phyloP scores from a whole-genome alignment of 306 rosid species.

The Dryas alaskensis region DNA sequence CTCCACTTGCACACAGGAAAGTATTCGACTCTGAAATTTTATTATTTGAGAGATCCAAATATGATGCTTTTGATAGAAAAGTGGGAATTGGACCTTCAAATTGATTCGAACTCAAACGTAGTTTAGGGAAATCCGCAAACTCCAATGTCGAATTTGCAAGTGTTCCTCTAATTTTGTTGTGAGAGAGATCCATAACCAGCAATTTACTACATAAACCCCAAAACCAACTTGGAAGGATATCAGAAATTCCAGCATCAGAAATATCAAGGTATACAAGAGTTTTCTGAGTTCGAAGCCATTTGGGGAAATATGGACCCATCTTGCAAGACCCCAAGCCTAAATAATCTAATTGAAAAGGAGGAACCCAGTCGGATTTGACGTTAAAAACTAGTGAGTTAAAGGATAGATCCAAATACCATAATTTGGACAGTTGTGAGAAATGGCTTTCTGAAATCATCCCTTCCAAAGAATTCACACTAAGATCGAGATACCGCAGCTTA shows the following conservation, averaged over 20 bases:
- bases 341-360: neutral
- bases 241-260: neutral
- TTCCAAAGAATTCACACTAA: neutral
- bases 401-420: rapidly evolving
- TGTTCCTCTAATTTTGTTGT: neutral
- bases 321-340: neutral
- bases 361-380: neutral
- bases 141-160: no score
- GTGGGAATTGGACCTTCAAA: no score
- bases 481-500: neutral
- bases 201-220: neutral
- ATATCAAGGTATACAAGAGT: neutral
- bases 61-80: no score
- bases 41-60: no score
- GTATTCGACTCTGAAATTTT: no score
- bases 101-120: no score
- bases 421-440: neutral
- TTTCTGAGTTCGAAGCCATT: neutral
- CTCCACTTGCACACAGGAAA: no score
- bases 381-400: neutral
- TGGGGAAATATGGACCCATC: neutral
- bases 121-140: no score
- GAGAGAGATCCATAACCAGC: neutral
- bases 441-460: no score
- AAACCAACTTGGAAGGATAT: slow-evolving; percentile 2